phyloP scores from a whole-genome alignment of 2,329 filamentous ascomycete species.

The Fusarium guadeloupense region DNA sequence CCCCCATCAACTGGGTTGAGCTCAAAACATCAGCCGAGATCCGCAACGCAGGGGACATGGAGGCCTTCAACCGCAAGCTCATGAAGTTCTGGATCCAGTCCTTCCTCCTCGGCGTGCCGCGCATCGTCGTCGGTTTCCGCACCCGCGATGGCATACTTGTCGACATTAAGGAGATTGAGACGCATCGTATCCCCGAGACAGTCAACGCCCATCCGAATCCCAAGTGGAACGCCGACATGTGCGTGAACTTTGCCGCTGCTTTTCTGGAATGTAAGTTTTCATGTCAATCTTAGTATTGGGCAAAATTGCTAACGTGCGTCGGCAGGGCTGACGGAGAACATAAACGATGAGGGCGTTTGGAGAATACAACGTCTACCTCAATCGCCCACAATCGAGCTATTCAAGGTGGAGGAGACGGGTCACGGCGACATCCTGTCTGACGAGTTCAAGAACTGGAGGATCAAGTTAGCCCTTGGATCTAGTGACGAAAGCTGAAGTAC shows the following conservation, averaged over 20 bases:
- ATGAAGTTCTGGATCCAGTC: slow-evolving; percentile 98
- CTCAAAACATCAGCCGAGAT: slow-evolving; percentile 89
- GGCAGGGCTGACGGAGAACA: slow-evolving; percentile 69
- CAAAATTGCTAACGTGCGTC: slow-evolving; percentile 11
- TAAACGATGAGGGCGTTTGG: slow-evolving; percentile 81
- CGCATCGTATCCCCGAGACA: slow-evolving; percentile 77
- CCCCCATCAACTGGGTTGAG: slow-evolving; percentile 91
- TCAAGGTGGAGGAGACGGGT: slow-evolving; percentile 73
- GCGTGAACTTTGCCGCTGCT: slow-evolving; percentile 85
- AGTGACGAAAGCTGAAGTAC: slow-evolving; percentile 21
- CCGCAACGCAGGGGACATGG: slow-evolving; percentile 70
- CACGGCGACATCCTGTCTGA: slow-evolving; percentile 80
- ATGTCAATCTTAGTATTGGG: not conserved
- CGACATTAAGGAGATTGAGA: slow-evolving; percentile 80
- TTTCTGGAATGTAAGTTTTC: slow-evolving; percentile 77
- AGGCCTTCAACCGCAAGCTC: slow-evolving; percentile 87
- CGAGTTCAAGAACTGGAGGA: slow-evolving; percentile 80
- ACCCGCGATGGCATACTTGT: slow-evolving; percentile 75
- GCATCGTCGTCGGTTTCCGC: slow-evolving; percentile 90
- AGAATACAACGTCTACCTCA: slow-evolving; percentile 74
- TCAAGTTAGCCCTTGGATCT: slow-evolving; percentile 58
- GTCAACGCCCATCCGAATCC: slow-evolving; percentile 72
- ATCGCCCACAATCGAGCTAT: slow-evolving; percentile 75
- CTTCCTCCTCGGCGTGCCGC: slow-evolving; percentile 91
- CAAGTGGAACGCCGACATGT: slow-evolving; percentile 91